Evolutionary conservation across 306 rosid species (phyloP).

Genomic region (Casuarina glauca): DNA sequence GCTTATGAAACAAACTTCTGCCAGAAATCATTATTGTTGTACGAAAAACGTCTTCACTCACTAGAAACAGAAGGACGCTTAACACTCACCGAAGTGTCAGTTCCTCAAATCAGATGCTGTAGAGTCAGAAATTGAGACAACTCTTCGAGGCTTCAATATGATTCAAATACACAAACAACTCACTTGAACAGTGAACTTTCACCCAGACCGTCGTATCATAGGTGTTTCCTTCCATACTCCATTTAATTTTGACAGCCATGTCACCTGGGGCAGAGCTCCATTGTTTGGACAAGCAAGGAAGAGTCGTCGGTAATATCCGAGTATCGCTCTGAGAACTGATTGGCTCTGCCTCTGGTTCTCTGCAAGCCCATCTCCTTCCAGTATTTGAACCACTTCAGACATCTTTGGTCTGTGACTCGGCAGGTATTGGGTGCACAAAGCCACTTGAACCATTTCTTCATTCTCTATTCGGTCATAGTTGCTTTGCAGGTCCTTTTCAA

Average conservation of each 20-base stretch:
- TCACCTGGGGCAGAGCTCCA: slow-evolving; percentile 99
- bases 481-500: slow-evolving; percentile 72
- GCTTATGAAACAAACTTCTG: slow-evolving; percentile 27
- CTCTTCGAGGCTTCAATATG: slow-evolving; percentile 35
- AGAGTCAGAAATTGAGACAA: slow-evolving; percentile 42
- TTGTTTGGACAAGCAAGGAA: slow-evolving; percentile 90
- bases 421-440: slow-evolving; percentile 85
- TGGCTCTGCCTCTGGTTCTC: slow-evolving; percentile 80
- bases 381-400: slow-evolving; percentile 97
- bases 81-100: slow-evolving; percentile 37
- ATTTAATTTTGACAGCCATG: not conserved
- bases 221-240: slow-evolving; percentile 4
- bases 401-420: slow-evolving; percentile 86
- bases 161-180: slow-evolving; percentile 44
- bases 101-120: slow-evolving; percentile 41
- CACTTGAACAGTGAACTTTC: slow-evolving; percentile 12
- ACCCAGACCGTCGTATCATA: slow-evolving; percentile 24
- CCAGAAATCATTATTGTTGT: slow-evolving; percentile 37
- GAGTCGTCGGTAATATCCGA: slow-evolving; percentile 97
- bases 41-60: slow-evolving; percentile 18
- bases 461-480: slow-evolving; percentile 76
- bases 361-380: slow-evolving; percentile 96
- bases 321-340: slow-evolving; percentile 77
- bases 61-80: slow-evolving; percentile 13
- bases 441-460: slow-evolving; percentile 87